Evolutionary conservation across 1,284 basidiomycete species (phyloP).

Genomic region (Cryptococcus depauperatus): DNA sequence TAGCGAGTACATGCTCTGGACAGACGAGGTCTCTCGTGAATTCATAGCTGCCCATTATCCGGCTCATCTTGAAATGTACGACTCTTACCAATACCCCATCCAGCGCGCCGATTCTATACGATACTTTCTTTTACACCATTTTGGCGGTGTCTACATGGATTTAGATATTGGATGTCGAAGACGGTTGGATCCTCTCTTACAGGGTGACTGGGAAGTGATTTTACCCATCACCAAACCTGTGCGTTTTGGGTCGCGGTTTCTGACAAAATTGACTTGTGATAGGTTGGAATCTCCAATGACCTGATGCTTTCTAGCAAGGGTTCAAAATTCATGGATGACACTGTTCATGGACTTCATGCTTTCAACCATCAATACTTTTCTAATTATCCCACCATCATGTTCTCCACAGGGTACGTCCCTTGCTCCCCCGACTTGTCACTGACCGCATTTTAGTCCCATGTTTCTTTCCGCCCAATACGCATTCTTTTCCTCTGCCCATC

Average conservation of each 20-base stretch:
- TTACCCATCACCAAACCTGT: constrained; percentile 89
- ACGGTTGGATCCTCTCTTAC: constrained; percentile 79
- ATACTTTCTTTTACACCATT: constrained; percentile 93
- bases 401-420: constrained; percentile 66
- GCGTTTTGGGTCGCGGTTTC: constrained; percentile 5
- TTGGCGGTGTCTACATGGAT: constrained; percentile 94
- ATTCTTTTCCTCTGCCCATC: constrained; percentile 66
- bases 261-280: background rate
- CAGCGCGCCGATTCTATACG: constrained; percentile 96
- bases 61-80: constrained; percentile 88
- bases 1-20: constrained; percentile 92
- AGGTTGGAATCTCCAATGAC: constrained; percentile 88
- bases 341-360: constrained; percentile 83
- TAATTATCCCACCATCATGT: constrained; percentile 99
- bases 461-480: constrained; percentile 82
- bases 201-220: constrained; percentile 68
- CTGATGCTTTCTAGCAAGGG: constrained; percentile 82
- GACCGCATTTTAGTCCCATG: constrained; percentile 54
- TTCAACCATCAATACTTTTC: constrained; percentile 90
- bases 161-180: constrained; percentile 91
- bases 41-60: constrained; percentile 84
- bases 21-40: constrained; percentile 77
- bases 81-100: constrained; percentile 86
- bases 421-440: background rate
- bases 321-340: constrained; percentile 85